Conservation (phyloP, 2,329 filamentous ascomycete species). For the Diplocarpon rosae region DNA sequence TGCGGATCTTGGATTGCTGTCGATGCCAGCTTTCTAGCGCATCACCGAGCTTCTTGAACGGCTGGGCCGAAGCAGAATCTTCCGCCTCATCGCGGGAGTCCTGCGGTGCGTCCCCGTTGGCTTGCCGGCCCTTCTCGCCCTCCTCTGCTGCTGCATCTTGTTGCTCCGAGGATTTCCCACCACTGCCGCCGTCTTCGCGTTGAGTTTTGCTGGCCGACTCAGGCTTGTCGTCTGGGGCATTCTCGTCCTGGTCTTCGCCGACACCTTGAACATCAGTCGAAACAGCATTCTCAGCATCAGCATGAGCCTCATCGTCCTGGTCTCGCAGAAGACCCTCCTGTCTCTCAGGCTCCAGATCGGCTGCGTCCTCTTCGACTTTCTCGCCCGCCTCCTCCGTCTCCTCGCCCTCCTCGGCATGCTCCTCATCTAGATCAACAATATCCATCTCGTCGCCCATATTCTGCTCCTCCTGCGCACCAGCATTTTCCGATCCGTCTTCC, state of each 20-base stretch:
- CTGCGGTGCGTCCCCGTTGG: slow-evolving; percentile 31
- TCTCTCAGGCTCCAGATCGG: slow-evolving; percentile 43
- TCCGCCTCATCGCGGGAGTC: slow-evolving; percentile 29
- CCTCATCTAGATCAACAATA: slow-evolving; percentile 25
- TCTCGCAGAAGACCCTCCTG: slow-evolving; percentile 30
- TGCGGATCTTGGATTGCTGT: slow-evolving; percentile 68
- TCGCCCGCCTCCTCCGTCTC: slow-evolving; percentile 42
- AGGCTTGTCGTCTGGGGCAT: slow-evolving; percentile 51
- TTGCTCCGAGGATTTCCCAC: slow-evolving; percentile 52
- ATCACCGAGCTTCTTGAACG: slow-evolving; percentile 92
- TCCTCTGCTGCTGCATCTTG: slow-evolving; percentile 54
- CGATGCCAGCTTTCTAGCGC: slow-evolving; percentile 87
- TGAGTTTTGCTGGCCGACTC: slow-evolving; percentile 50
- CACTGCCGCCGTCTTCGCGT: slow-evolving; percentile 54
- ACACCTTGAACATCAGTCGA: slow-evolving; percentile 53
- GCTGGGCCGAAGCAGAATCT: slow-evolving; percentile 43
- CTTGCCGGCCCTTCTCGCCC: slow-evolving; percentile 39
- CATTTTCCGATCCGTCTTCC: slow-evolving; percentile 31
- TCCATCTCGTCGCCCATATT: slow-evolving; percentile 27
- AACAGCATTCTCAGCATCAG: slow-evolving; percentile 50
- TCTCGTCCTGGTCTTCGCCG: slow-evolving; percentile 54
- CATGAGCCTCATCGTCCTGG: slow-evolving; percentile 36
- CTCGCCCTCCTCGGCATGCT: slow-evolving; percentile 26
- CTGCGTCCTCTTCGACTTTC: slow-evolving; percentile 35
- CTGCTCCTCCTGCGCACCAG: slow-evolving; percentile 31